A percentile compares a stretch with the other conserved stretches of the same genome.
These are phyloP conservation scores for Cornus controversa DNA, from an alignment of 148 eudicot species.

Conservation along the genomic window DNA sequence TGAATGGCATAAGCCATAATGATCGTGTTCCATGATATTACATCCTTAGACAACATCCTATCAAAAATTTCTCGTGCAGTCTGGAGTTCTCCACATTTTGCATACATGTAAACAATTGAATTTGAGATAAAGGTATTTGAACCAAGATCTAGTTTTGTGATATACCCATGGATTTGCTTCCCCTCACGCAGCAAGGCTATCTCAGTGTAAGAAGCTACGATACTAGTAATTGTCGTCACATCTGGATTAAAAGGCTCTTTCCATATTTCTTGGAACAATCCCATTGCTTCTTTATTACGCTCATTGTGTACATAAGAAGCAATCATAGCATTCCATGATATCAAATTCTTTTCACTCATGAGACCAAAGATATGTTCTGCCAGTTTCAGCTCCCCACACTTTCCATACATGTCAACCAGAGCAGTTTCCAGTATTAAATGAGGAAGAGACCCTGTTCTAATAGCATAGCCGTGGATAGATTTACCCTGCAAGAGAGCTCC, in stretches of 20 bases:
- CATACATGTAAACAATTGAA: constrained; percentile 58
- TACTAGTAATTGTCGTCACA: constrained; percentile 43
- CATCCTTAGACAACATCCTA: constrained; percentile 40
- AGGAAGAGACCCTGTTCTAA: constrained; percentile 39
- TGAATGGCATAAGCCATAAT: constrained; percentile 75
- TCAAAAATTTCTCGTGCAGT: constrained; percentile 49
- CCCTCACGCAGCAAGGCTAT: constrained; percentile 52
- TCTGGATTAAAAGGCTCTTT: constrained; percentile 43
- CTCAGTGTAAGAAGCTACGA: constrained; percentile 64
- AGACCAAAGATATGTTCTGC: constrained; percentile 38
- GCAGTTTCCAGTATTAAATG: constrained; percentile 58
- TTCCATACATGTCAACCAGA: constrained; percentile 63
- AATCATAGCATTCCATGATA: constrained; percentile 68
- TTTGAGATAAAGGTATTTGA: constrained; percentile 41
- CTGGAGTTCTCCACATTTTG: constrained; percentile 68
- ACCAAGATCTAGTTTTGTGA: constrained; percentile 24
- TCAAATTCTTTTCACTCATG: constrained; percentile 37
- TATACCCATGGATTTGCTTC: constrained; percentile 59
- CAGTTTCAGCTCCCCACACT: constrained; percentile 32
- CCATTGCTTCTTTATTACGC: constrained; percentile 41
- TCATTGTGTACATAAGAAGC: constrained; percentile 56
- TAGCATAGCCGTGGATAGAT: constrained; percentile 51
- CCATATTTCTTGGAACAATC: constrained; percentile 31
- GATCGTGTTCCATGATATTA: constrained; percentile 78
- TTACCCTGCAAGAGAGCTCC: constrained; percentile 45